Evolutionary conservation across 768 basidiomycete species (phyloP), one percentile per base, ranked within the genome.

Genomic region (Termitomyces sp.): DNA sequence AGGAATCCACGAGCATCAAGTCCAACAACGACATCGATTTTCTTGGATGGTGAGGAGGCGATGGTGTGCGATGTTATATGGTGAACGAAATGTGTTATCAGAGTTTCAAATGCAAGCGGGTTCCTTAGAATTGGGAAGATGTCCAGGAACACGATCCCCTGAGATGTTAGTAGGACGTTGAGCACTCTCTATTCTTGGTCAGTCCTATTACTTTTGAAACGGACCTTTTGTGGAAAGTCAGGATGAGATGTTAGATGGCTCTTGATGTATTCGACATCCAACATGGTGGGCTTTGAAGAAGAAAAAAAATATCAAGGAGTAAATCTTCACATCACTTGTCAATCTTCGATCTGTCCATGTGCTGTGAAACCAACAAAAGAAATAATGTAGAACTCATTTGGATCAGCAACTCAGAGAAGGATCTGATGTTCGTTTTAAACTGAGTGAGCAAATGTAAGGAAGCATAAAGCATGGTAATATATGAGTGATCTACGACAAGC

Each of bases 1-100:
- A 99, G 81, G 77, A 99, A 99, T 14, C 97, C 97, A 56, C 97
- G 81, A 24, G 96, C 96, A 71, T 99, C 97, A 45, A 99, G 81
- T 33, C 92, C 97, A 56, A 99, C 93, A 63, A 99, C 81, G 53
- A 92, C 90, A 71, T 99, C 96, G 63, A 95, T 82, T 71, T 87
- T 93, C 62, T 80, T 81, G 52, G 72, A 73, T 3, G 81, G 75
- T 14, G 83, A 76, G 48, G 74, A 75, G 22, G 82, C 80, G 63
- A 94, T 77, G 8, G 89, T 92, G 58, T 85, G 75, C 26, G 91
- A 92, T 54, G 87, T 87, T 68, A 98, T 75, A 68, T 90, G 96
- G 72, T 95, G 82, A 53, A 91, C 70, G 58, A 98, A 79, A 69
- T 97, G 88, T 13, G 93, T 92, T 69, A 97, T 88, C 42, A 98